Percentiles rank a stretch among this genome's conserved stretches.
Conservation (phyloP, 305 asterid genomes). For the Fraxinus greggii region DNA sequence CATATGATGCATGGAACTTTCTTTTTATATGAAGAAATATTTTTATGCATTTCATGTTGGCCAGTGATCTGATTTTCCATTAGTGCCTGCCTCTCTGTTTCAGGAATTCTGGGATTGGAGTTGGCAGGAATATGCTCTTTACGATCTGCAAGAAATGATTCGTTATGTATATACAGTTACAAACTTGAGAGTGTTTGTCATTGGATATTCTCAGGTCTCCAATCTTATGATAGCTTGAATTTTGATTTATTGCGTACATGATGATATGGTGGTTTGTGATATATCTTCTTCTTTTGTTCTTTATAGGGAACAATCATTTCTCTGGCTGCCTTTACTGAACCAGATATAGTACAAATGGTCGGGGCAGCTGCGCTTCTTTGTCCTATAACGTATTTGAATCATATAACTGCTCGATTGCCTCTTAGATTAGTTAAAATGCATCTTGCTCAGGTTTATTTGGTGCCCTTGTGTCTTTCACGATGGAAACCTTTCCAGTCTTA, state of each 20-base stretch:
- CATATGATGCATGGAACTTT: neutral
- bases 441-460: slow-evolving; percentile 66
- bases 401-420: slow-evolving; percentile 62
- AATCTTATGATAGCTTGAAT: slow-evolving; percentile 19
- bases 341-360: slow-evolving; percentile 73
- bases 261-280: neutral
- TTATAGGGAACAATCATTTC: slow-evolving; percentile 93
- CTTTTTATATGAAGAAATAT: neutral
- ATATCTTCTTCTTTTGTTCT: slow-evolving; percentile 21
- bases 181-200: slow-evolving; percentile 62
- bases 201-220: slow-evolving; percentile 95
- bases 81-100: slow-evolving; percentile 22
- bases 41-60: slow-evolving; percentile 5
- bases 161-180: slow-evolving; percentile 58
- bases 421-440: slow-evolving; percentile 68
- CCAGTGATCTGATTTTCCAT: slow-evolving; percentile 19
- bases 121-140: slow-evolving; percentile 94
- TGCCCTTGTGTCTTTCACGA: slow-evolving; percentile 20
- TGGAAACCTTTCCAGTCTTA: slow-evolving; percentile 9
- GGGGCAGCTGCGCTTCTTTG: slow-evolving; percentile 94
- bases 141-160: slow-evolving; percentile 82
- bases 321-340: slow-evolving; percentile 90
- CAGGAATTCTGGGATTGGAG: slow-evolving; percentile 99
- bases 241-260: neutral
- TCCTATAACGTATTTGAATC: slow-evolving; percentile 87